Evolutionary conservation across 495 filamentous ascomycete genomes (phyloP).

Genomic region (Aspergillus leporis): DNA sequence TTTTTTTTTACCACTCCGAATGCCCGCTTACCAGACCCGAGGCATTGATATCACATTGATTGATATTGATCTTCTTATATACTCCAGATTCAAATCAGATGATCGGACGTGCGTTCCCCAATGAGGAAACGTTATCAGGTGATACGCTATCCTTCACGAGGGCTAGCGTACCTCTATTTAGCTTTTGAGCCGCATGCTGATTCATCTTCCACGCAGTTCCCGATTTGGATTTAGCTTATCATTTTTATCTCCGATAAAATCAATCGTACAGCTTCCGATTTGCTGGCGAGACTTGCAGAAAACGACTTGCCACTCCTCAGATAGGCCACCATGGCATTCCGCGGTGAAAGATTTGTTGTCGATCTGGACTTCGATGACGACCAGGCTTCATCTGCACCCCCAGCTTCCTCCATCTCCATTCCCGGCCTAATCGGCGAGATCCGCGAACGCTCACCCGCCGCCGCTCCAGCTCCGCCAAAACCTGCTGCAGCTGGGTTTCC

Average conservation of each 20-base stretch:
- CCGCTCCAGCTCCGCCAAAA: conserved; percentile 54
- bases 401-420: conserved; percentile 27
- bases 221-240: conserved; percentile 30
- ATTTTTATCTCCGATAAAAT: conserved; percentile 6
- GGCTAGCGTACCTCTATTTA: conserved; percentile 34
- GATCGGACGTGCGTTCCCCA: conserved; percentile 21
- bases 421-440: conserved; percentile 71
- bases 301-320: too few species aligned
- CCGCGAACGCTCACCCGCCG: conserved; percentile 63
- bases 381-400: conserved; percentile 20
- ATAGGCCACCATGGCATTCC: conserved; percentile 51
- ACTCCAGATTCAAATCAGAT: conserved; percentile 17
- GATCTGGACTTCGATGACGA: conserved; percentile 48
- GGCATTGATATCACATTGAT: neutral
- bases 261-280: too few species aligned
- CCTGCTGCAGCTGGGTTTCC: conserved; percentile 78
- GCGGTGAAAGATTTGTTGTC: conserved; percentile 61
- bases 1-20: too few species aligned
- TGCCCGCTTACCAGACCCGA: neutral
- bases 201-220: conserved; percentile 14
- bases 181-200: conserved; percentile 48
- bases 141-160: conserved; percentile 20
- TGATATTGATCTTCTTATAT: neutral
- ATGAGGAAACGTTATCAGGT: conserved; percentile 22
- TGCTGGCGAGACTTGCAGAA: neutral